Percentiles rank a stretch among this genome's conserved stretches.
These are phyloP conservation scores for Asparagopsis taxiformis DNA, from an alignment of 31 red algal species.

Conservation along the genomic window DNA sequence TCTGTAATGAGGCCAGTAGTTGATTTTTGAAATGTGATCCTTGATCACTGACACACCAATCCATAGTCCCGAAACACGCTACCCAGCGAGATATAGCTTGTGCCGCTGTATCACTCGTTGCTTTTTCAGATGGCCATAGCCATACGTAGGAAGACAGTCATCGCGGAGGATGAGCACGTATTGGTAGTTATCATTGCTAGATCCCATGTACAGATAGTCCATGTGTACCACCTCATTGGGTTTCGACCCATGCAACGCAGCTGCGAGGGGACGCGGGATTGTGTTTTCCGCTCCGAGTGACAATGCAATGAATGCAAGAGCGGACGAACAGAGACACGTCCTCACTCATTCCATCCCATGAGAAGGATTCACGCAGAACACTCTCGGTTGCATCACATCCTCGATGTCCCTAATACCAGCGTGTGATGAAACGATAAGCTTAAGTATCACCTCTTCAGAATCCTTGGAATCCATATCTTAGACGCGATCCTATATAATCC, in stretches of 20 bases:
- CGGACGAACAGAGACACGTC: not conserved
- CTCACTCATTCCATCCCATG: not conserved
- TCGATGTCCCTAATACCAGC: not conserved
- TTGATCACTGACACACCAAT: constrained; percentile 19
- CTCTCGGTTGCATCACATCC: not conserved
- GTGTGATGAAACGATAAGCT: not conserved
- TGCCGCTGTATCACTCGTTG: constrained; percentile 8
- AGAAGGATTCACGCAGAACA: not conserved
- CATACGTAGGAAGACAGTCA: constrained; percentile 15
- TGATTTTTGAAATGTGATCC: constrained; percentile 31
- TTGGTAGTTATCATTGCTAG: not conserved
- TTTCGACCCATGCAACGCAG: constrained; percentile 2
- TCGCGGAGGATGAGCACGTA: constrained; percentile 17
- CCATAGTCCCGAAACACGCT: constrained; percentile 20
- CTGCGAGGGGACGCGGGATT: constrained; percentile 6
- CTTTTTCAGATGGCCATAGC: constrained; percentile 5
- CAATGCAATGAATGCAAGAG: constrained; percentile 13
- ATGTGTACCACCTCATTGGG: constrained; percentile 27
- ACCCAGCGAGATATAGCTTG: constrained; percentile 8
- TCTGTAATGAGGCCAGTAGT: not conserved
- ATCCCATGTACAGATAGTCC: constrained; percentile 17
- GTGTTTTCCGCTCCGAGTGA: not conserved
- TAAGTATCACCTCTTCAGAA: not conserved
- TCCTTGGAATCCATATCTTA: not conserved
- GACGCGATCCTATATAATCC: no score